Evolutionary conservation across 768 basidiomycete genomes (phyloP).

Genomic region (Lepiota venenata): DNA sequence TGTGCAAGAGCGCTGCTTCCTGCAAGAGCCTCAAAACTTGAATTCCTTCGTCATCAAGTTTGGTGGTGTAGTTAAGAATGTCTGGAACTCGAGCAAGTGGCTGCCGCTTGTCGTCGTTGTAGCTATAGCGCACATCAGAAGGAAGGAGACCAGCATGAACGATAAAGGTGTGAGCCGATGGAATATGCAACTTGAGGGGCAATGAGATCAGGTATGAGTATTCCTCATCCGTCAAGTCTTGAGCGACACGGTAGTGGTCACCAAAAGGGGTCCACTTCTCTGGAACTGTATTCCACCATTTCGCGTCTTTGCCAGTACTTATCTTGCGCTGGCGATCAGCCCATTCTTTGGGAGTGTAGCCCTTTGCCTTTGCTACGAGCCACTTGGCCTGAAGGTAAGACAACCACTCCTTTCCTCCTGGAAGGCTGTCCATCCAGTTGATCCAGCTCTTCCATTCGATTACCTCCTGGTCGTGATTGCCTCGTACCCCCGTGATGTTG

Average conservation of each 20-base stretch:
- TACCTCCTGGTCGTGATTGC: slow-evolving; percentile 92
- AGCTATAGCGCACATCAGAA: slow-evolving; percentile 52
- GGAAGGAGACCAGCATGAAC: slow-evolving; percentile 85
- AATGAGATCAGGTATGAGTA: slow-evolving; percentile 73
- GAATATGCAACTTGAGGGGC: slow-evolving; percentile 73
- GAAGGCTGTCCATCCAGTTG: slow-evolving; percentile 60
- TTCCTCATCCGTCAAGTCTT: slow-evolving; percentile 54
- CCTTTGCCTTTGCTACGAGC: neutral
- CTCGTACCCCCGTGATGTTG: slow-evolving; percentile 77
- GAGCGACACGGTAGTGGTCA: slow-evolving; percentile 77
- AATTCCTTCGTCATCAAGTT: neutral
- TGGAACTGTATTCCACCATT: slow-evolving; percentile 54
- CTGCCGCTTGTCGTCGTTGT: slow-evolving; percentile 50
- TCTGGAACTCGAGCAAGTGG: slow-evolving; percentile 67
- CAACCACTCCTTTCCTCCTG: slow-evolving; percentile 56
- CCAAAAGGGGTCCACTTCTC: slow-evolving; percentile 70
- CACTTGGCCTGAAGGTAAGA: slow-evolving; percentile 9
- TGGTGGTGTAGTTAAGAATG: slow-evolving; percentile 16
- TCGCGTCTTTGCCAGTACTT: slow-evolving; percentile 16
- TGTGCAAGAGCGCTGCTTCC: slow-evolving; percentile 61
- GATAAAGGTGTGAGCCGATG: slow-evolving; percentile 70
- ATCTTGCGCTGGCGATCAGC: slow-evolving; percentile 15
- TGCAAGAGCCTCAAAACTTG: slow-evolving; percentile 50
- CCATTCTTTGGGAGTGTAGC: slow-evolving; percentile 11
- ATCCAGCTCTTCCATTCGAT: slow-evolving; percentile 91